Evolutionary conservation across 73 alveolate species (phyloP), one percentile per base, ranked within the genome.

Genomic region (Uronychia setigera): DNA sequence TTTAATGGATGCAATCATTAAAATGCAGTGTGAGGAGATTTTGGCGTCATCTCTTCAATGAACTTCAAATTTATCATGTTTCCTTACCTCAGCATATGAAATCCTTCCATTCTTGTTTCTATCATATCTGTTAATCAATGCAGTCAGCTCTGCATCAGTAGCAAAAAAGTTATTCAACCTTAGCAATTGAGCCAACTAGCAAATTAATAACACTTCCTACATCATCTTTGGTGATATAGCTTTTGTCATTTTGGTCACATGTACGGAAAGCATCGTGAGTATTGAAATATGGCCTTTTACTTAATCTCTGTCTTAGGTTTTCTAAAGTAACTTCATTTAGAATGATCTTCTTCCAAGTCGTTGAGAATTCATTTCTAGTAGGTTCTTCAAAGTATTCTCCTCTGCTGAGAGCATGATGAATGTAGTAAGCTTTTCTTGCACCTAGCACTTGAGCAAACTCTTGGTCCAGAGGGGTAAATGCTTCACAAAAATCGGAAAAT

Each of bases 101-200:
- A 91, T 84, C 32, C 88, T 80, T 1, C 96, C 96, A 60, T 86
- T 86, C 28, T 46, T 58, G 58, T 86, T 81, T 78, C 76, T 91
- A 35, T 91, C 96, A 59, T 58, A 91, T 77, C 96, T 80, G 74
- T 86, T 86, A 26, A 86, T 80, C 30, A 91, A 86, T 1, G 81
- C 1, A 1, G 80, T 29, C 26, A 91, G 80, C 35, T 91, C 96
- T 0, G 46, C 60, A 25, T 77, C 93, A 0, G 96, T 80, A 28
- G 91, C 86, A 76, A 86, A 76, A 80, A 91, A 76, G 14, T 89
- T 84, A 75, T 91, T 80, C 26, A 76, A 60, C 29, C 85, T 79
- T 27, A 85, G 76, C 74, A 91, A 46, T 33, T 33, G 58, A 77
- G 33, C 76, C 30, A 67, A 87, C 35, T 82, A 26, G 79, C 14